phyloP scores from a whole-genome alignment of 345 rosid genomes.

The Citrus cavaleriei region DNA sequence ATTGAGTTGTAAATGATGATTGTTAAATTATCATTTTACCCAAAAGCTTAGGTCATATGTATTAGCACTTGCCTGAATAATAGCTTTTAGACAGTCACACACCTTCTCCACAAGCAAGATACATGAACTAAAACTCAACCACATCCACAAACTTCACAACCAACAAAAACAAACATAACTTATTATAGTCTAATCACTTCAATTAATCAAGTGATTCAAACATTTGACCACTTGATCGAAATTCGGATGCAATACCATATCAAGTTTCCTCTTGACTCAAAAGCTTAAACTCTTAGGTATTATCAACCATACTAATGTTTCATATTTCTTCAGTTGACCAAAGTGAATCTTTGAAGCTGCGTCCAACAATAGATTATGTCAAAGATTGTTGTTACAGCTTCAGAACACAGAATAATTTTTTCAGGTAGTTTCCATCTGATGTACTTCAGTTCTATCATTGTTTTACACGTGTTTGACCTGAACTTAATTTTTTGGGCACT shows the following conservation, averaged over 20 bases:
- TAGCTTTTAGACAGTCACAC: background rate
- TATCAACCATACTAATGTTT: background rate
- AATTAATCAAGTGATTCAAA: background rate
- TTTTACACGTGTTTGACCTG: background rate
- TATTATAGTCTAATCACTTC: background rate
- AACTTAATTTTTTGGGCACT: background rate
- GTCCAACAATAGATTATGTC: slow-evolving; percentile 53
- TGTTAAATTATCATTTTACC: background rate
- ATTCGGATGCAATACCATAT: background rate
- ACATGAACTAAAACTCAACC: background rate
- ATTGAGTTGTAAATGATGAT: background rate
- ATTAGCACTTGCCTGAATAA: background rate
- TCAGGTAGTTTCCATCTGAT: slow-evolving; percentile 35
- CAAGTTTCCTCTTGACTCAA: background rate
- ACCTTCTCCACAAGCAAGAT: background rate
- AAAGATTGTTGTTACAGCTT: slow-evolving; percentile 38
- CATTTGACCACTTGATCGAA: background rate
- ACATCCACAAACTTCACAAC: background rate
- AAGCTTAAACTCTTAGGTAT: background rate
- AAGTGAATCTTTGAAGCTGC: slow-evolving; percentile 92
- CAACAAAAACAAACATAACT: background rate
- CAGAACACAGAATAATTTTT: slow-evolving; percentile 41
- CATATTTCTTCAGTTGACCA: slow-evolving; percentile 57
- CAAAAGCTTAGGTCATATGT: background rate
- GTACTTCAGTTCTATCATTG: background rate